Evolutionary conservation across 305 asterid genomes (phyloP).

Genomic region (Fraxinus latifolia): DNA sequence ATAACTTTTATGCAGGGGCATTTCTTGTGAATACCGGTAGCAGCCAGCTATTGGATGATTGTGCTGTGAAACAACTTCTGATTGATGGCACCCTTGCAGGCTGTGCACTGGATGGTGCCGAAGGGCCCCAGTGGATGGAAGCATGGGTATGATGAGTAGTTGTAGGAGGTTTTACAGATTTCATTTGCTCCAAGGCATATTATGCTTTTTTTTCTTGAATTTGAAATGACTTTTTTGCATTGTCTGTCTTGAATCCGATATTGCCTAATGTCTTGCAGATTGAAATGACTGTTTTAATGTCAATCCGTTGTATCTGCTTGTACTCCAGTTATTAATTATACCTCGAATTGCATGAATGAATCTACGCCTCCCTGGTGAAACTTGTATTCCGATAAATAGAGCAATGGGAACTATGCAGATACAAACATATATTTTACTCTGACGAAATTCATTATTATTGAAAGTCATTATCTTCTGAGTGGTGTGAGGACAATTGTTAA

Average conservation of each 20-base stretch:
- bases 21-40: slow-evolving; percentile 97
- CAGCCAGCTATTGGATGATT: slow-evolving; percentile 94
- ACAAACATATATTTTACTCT: not conserved
- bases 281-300: not conserved
- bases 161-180: slow-evolving; percentile 12
- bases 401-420: not conserved
- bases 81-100: slow-evolving; percentile 96
- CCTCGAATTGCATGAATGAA: not conserved
- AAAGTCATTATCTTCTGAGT: not conserved
- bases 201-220: not conserved
- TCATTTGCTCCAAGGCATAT: not conserved
- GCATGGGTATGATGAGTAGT: slow-evolving; percentile 97
- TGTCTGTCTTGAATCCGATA: not conserved
- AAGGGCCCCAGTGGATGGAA: slow-evolving; percentile 99
- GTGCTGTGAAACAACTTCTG: slow-evolving; percentile 96
- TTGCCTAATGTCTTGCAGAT: not conserved
- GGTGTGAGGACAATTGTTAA: not conserved
- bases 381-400: not conserved
- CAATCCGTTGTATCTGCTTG: not conserved
- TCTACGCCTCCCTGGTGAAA: not conserved
- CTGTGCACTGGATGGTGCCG: slow-evolving; percentile 99
- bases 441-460: not conserved
- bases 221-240: not conserved
- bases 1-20: slow-evolving; percentile 62
- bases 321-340: not conserved